These are phyloP conservation scores for Xylaria palmicola DNA, from an alignment of 495 filamentous ascomycete species.

Conservation along the genomic window DNA sequence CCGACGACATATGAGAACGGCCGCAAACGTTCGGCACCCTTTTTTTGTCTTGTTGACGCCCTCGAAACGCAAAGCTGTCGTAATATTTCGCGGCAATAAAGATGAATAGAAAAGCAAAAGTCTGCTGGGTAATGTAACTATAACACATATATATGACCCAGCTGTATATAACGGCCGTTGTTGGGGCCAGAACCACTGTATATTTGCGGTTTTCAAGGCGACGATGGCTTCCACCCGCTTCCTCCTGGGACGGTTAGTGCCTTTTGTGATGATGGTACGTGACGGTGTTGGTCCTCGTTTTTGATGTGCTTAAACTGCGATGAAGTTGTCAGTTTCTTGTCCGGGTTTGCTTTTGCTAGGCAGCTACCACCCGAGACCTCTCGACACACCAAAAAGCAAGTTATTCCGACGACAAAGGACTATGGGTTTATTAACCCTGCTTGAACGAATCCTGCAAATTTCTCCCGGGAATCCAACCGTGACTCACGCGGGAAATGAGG, in stretches of 20 bases:
- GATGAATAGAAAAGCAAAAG: not conserved
- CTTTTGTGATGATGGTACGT: not conserved
- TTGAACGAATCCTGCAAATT: too few relatives aligned
- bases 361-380: not conserved
- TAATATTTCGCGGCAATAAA: not conserved
- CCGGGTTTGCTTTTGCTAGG: not conserved
- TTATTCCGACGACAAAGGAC: not conserved
- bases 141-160: constrained; percentile 10
- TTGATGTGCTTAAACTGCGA: not conserved
- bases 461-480: too few relatives aligned
- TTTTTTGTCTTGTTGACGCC: constrained; percentile 7
- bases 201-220: not conserved
- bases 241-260: not conserved
- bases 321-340: not conserved
- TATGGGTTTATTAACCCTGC: not conserved
- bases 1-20: constrained; percentile 15
- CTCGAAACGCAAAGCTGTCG: constrained; percentile 1
- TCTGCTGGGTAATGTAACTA: constrained; percentile 5
- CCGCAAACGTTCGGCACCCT: not conserved
- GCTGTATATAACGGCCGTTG: constrained; percentile 1
- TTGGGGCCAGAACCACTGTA: not conserved
- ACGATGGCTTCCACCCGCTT: not conserved
- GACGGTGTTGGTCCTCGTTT: not conserved
- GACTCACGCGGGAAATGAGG: too few relatives aligned
- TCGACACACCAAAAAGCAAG: too few relatives aligned